Conservation (phyloP, 768 basidiomycete genomes). For the Pholiota microspora region DNA sequence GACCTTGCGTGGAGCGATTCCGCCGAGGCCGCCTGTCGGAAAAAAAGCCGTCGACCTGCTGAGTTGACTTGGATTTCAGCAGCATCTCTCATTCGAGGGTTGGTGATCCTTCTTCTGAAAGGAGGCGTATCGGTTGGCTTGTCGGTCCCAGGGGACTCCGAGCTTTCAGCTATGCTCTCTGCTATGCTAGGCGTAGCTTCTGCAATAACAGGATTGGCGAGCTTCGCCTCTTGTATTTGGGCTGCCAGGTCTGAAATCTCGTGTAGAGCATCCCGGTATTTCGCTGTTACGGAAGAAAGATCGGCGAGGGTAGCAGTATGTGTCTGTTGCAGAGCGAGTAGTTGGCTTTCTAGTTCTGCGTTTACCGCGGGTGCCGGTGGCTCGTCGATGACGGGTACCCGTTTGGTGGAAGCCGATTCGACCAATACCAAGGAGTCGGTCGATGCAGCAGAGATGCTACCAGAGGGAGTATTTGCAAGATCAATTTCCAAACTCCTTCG, state of each 20-base stretch:
- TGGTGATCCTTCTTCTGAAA: conserved; percentile 52
- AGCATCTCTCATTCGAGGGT: conserved; percentile 47
- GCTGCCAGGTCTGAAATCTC: conserved; percentile 92
- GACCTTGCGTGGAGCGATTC: conserved; percentile 89
- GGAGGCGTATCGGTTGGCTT: conserved; percentile 35
- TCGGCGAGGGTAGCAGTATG: conserved; percentile 80
- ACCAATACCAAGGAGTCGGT: conserved; percentile 24
- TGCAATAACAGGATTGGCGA: conserved; percentile 44
- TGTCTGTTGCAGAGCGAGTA: conserved; percentile 75
- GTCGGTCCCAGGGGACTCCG: conserved; percentile 47
- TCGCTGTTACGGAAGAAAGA: conserved; percentile 70
- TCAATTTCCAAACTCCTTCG: conserved; percentile 62
- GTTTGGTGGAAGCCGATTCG: conserved; percentile 26
- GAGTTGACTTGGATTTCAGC: conserved; percentile 48
- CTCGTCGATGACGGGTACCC: conserved; percentile 11
- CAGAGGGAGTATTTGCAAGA: conserved; percentile 28
- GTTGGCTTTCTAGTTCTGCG: conserved; percentile 52
- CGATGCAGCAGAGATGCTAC: conserved; percentile 23
- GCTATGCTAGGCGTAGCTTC: conserved; percentile 18
- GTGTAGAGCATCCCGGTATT: conserved; percentile 85
- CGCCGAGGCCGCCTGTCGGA: conserved; percentile 82
- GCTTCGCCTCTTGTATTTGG: conserved; percentile 87
- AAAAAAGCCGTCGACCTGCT: conserved; percentile 72
- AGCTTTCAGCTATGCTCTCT: conserved; percentile 22
- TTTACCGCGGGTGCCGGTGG: conserved; percentile 26